Percentiles rank a stretch among this genome's conserved stretches.
phyloP scores from a whole-genome alignment of 352 stramenopile genomes.

The Pythium sukuiense region DNA sequence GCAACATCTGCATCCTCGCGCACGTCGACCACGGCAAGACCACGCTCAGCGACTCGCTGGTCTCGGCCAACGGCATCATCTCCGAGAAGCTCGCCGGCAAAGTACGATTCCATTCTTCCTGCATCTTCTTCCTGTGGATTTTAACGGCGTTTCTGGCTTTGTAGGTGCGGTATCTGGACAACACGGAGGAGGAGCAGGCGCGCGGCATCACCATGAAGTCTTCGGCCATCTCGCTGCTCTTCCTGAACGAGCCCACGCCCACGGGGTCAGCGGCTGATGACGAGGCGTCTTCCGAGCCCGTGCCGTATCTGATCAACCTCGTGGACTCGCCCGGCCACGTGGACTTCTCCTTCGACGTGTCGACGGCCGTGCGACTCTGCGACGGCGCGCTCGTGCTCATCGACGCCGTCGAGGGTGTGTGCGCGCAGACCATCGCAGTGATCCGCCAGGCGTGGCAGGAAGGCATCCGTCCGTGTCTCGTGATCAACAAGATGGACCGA shows the following conservation, averaged over 20 bases:
- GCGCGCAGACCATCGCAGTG: conserved; percentile 93
- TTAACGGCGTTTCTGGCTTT: not conserved
- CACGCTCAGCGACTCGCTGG: conserved; percentile 94
- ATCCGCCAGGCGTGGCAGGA: conserved; percentile 94
- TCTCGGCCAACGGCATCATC: conserved; percentile 97
- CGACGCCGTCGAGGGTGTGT: conserved; percentile 96
- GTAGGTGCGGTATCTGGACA: conserved; percentile 95
- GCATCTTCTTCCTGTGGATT: not conserved
- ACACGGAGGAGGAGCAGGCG: conserved; percentile 92
- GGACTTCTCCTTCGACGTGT: conserved; percentile 96
- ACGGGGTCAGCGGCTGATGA: conserved; percentile 21
- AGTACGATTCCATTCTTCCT: conserved; percentile 8
- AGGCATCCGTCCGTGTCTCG: conserved; percentile 92
- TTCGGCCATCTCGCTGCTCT: conserved; percentile 94
- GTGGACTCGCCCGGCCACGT: conserved; percentile 96
- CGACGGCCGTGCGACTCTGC: conserved; percentile 93
- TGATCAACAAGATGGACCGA: conserved; percentile 98
- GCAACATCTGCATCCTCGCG: conserved; percentile 95
- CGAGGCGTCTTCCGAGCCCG: conserved; percentile 26
- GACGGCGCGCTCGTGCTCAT: conserved; percentile 94
- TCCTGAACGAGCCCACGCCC: conserved; percentile 56
- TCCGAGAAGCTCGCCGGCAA: conserved; percentile 95
- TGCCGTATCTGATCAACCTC: conserved; percentile 93
- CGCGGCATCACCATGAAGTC: conserved; percentile 98
- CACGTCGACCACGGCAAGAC: conserved; percentile 95